These are phyloP conservation scores for Acaromyces ingoldii DNA, from an alignment of 1,284 basidiomycete genomes.

Conservation along the genomic window DNA sequence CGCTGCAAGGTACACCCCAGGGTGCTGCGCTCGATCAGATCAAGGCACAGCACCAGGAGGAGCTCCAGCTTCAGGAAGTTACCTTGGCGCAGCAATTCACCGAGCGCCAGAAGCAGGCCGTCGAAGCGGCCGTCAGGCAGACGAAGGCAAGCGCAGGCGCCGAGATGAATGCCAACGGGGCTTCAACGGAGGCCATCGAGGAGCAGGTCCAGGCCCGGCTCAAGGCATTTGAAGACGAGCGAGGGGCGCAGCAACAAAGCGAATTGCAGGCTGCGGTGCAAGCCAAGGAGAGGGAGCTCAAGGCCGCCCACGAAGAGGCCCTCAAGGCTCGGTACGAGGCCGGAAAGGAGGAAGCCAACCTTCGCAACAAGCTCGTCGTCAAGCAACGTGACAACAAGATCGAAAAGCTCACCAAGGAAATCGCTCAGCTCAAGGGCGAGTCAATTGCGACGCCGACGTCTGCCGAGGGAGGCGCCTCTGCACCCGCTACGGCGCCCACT, in stretches of 20 bases:
- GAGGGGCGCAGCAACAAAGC: slow-evolving; percentile 18
- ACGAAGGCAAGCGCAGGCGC: slow-evolving; percentile 1
- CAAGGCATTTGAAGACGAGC: slow-evolving; percentile 25
- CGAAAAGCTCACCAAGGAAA: slow-evolving; percentile 38
- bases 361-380: slow-evolving; percentile 47
- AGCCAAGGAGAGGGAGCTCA: slow-evolving; percentile 39
- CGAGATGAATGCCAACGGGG: neutral
- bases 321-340: slow-evolving; percentile 37
- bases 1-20: neutral
- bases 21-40: slow-evolving; percentile 14
- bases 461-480: neutral
- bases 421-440: slow-evolving; percentile 42
- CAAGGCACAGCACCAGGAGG: slow-evolving; percentile 22
- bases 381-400: slow-evolving; percentile 48
- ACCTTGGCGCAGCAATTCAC: slow-evolving; percentile 23
- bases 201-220: slow-evolving; percentile 21
- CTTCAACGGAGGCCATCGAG: slow-evolving; percentile 16
- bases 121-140: slow-evolving; percentile 15
- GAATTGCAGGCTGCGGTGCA: slow-evolving; percentile 33
- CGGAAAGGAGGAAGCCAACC: slow-evolving; percentile 47
- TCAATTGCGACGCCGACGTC: neutral
- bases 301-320: slow-evolving; percentile 32
- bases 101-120: slow-evolving; percentile 10
- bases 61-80: slow-evolving; percentile 17
- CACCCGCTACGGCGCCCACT: neutral